Evolutionary conservation across 345 rosid genomes (phyloP).

Genomic region (Iberis pinnata): DNA sequence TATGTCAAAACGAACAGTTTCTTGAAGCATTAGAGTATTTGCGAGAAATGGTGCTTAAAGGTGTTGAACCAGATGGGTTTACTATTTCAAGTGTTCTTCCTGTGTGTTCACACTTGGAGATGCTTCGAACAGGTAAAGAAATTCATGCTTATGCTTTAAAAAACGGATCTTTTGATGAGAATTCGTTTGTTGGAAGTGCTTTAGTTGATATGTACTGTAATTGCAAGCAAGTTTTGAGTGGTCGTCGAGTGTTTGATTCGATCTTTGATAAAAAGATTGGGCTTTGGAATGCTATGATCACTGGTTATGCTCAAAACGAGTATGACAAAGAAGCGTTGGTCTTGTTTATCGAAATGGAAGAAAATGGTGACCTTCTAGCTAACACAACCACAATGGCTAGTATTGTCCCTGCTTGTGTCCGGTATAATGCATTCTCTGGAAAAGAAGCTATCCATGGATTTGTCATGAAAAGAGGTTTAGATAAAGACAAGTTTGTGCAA

Average conservation of each 20-base stretch:
- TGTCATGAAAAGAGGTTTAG: constrained; percentile 61
- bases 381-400: constrained; percentile 84
- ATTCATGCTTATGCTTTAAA: constrained; percentile 76
- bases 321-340: constrained; percentile 53
- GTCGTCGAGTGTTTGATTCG: constrained; percentile 53
- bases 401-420: constrained; percentile 66
- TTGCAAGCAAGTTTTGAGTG: constrained; percentile 55
- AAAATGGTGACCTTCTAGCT: constrained; percentile 43
- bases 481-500: constrained; percentile 54
- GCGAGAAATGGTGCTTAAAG: constrained; percentile 45
- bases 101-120: constrained; percentile 64
- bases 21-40: constrained; percentile 50
- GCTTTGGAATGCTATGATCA: constrained; percentile 89
- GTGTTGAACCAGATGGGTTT: constrained; percentile 65
- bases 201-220: constrained; percentile 93
- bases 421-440: constrained; percentile 42
- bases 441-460: constrained; percentile 75
- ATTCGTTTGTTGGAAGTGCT: constrained; percentile 87
- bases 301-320: constrained; percentile 79
- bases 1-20: constrained; percentile 56
- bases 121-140: constrained; percentile 59
- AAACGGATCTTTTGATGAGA: constrained; percentile 47
- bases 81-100: constrained; percentile 85
- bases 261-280: constrained; percentile 41
- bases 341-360: constrained; percentile 69